phyloP scores from a whole-genome alignment of 306 rosid genomes.

The Pyrus bretschneideri region DNA sequence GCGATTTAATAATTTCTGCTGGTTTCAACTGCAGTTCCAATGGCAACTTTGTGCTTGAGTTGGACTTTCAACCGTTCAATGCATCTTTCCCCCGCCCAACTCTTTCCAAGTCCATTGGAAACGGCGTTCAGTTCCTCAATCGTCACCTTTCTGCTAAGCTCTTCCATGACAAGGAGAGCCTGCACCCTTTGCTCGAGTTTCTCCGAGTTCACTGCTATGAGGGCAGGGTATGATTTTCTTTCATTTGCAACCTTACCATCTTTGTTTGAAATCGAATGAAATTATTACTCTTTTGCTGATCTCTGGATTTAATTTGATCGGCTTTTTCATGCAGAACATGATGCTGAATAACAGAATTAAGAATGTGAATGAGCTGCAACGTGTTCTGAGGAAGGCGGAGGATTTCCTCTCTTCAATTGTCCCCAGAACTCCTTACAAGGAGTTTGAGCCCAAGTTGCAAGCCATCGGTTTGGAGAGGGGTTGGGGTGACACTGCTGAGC shows the following conservation, averaged over 20 bases:
- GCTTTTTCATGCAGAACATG: slow-evolving; percentile 45
- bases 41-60: slow-evolving; percentile 88
- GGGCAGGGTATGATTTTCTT: slow-evolving; percentile 58
- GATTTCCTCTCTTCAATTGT: slow-evolving; percentile 53
- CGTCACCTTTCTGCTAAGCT: slow-evolving; percentile 97
- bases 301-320: not conserved
- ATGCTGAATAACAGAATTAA: slow-evolving; percentile 91
- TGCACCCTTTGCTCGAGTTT: slow-evolving; percentile 84
- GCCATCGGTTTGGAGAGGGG: slow-evolving; percentile 95
- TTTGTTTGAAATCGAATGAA: not conserved
- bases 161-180: slow-evolving; percentile 97
- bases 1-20: not conserved
- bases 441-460: slow-evolving; percentile 70
- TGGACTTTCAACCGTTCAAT: slow-evolving; percentile 91
- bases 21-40: slow-evolving; percentile 44
- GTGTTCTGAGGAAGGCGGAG: slow-evolving; percentile 84
- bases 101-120: slow-evolving; percentile 88
- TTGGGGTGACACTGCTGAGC: slow-evolving; percentile 90
- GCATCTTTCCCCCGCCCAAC: slow-evolving; percentile 92
- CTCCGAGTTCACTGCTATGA: slow-evolving; percentile 86
- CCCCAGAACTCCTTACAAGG: slow-evolving; percentile 55
- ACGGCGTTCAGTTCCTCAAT: slow-evolving; percentile 96
- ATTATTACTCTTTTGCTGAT: not conserved
- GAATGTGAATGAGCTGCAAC: slow-evolving; percentile 60
- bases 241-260: not conserved